Evolutionary conservation across 2,329 filamentous ascomycete species (phyloP).

Genomic region (Epicoccum nigrum): DNA sequence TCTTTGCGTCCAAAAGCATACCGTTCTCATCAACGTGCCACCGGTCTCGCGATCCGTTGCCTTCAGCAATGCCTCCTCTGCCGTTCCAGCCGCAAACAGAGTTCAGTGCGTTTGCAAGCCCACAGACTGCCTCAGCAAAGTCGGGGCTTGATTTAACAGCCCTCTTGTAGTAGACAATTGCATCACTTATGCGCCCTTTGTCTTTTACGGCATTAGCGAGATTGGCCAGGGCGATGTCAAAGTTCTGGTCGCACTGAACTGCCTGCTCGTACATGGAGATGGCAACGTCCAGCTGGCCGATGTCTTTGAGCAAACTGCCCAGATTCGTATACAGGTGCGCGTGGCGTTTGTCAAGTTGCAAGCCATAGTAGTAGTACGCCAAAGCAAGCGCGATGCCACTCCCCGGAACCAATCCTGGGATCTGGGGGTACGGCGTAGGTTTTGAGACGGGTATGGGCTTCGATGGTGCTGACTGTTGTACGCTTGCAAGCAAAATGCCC

Average conservation of each 20-base stretch:
- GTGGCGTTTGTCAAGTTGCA: constrained; percentile 84
- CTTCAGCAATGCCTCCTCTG: constrained; percentile 81
- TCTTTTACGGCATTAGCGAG: constrained; percentile 98
- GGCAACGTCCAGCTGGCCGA: constrained; percentile 87
- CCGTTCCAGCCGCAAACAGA: constrained; percentile 96
- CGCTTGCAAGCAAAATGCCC: constrained; percentile 91
- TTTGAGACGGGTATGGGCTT: constrained; percentile 52
- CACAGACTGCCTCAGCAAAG: constrained; percentile 96
- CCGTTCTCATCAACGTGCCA: constrained; percentile 92
- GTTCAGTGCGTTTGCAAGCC: constrained; percentile 90
- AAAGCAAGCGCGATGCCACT: constrained; percentile 88
- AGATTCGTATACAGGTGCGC: constrained; percentile 97
- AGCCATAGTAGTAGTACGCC: constrained; percentile 93
- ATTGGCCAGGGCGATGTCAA: constrained; percentile 96
- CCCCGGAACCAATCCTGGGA: constrained; percentile 82
- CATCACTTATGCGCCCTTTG: constrained; percentile 88
- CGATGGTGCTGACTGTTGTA: constrained; percentile 70
- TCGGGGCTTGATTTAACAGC: constrained; percentile 92
- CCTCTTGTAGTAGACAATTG: constrained; percentile 87
- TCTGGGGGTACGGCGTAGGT: constrained; percentile 48
- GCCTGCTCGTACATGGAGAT: constrained; percentile 98
- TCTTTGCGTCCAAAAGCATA: constrained; percentile 76
- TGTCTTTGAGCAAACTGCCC: constrained; percentile 92
- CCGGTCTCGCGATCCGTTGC: constrained; percentile 75
- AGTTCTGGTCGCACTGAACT: constrained; percentile 88